These are phyloP conservation scores for Pichia manshurica DNA, from an alignment of 805 yeast species.

Conservation along the genomic window DNA sequence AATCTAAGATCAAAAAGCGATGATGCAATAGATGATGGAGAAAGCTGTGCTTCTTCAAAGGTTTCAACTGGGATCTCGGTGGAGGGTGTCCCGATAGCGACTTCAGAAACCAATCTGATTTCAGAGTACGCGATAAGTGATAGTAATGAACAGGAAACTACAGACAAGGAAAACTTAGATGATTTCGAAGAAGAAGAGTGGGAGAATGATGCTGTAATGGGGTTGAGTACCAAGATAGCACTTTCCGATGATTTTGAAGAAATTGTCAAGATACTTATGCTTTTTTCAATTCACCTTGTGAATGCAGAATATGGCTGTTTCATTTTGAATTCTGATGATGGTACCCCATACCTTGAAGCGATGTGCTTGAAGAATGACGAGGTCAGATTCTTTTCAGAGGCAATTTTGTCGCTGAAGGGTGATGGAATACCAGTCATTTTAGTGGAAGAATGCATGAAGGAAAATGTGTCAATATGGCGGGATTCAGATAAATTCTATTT, in stretches of 20 bases:
- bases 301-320: slow-evolving; percentile 32
- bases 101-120: background rate
- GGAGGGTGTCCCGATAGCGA: background rate
- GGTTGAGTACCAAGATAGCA: slow-evolving; percentile 44
- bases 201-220: slow-evolving; percentile 23
- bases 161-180: background rate
- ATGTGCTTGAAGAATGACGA: slow-evolving; percentile 27
- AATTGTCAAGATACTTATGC: slow-evolving; percentile 35
- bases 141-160: background rate
- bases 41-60: background rate
- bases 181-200: slow-evolving; percentile 10
- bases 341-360: slow-evolving; percentile 27
- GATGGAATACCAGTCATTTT: slow-evolving; percentile 41
- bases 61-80: background rate
- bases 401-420: slow-evolving; percentile 34
- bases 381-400: slow-evolving; percentile 27
- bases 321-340: slow-evolving; percentile 26
- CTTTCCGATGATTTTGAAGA: slow-evolving; percentile 37
- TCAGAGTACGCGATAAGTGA: background rate
- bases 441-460: slow-evolving; percentile 34
- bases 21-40: background rate
- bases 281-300: slow-evolving; percentile 30
- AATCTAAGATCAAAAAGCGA: background rate
- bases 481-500: slow-evolving; percentile 33
- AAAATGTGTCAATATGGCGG: slow-evolving; percentile 34